Base-by-base conservation (phyloP, 108 stramenopile genomes). In the Nitzschia sp. region DNA sequence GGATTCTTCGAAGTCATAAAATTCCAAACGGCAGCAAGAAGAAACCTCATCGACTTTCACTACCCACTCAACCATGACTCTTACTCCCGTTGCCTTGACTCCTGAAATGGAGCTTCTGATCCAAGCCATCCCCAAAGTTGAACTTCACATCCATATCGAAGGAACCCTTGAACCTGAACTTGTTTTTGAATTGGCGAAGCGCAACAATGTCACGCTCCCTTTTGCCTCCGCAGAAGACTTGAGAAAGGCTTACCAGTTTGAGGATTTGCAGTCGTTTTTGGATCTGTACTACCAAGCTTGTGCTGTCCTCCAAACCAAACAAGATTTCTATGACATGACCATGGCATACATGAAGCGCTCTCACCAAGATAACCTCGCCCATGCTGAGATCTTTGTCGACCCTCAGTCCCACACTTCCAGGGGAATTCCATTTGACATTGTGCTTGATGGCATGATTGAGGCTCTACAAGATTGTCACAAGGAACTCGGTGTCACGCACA, bases 301-400 rank as follows among this genome's bases (percentile, higher is more conserved):
- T 40, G 52, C 42, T 41, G 79, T 80, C 6, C 63, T 80, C 43
- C 7, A 51, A 10, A 53, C 63, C 17, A 42, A 73, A 21, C 53
- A 61, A 56, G 79, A 80, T 51, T 80, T 80, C 40, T 76, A 72
- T 51, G 75, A 80, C 29, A 51, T 76, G 54, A 65, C 79, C 25
- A 57, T 67, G 70, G 74, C 70, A 15, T 80, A 76, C 59, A 41
- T 80, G 41, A 39, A 26, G 12, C 59, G 68, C 11, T 70, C 66
- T 7, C 56, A 67, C 29, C 12, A 60, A 41, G 75, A 80, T 17
- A 72, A 76, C 57, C 41, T 80, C 17, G 63, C 39, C 21, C 75
- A 80, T 53, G 75, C 59, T 2, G 79, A 80, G 34, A 51, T 80
- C 38, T 80, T 80, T 75, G 75, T 80, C n/a, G 79, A 80, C 58